Percentiles rank a stretch among this genome's conserved stretches.
These are phyloP conservation scores for Gamarada debralockiae DNA, from an alignment of 495 filamentous ascomycete genomes.

Conservation along the genomic window DNA sequence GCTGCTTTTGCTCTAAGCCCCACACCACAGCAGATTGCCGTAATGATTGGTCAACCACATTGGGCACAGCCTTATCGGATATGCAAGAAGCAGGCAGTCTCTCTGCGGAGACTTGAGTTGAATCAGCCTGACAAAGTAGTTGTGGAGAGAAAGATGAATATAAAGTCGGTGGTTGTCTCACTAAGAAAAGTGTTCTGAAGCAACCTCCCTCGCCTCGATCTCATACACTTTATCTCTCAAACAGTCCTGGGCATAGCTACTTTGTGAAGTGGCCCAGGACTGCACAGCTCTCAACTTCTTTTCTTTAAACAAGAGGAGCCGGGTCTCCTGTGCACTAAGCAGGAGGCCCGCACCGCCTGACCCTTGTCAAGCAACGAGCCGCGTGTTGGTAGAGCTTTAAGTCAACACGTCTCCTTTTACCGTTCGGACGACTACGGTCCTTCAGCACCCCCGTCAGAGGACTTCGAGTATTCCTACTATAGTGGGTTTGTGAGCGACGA, in stretches of 20 bases:
- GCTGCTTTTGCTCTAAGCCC: slow-evolving; percentile 11
- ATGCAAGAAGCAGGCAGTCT: slow-evolving; percentile 16
- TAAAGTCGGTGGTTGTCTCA: slow-evolving; percentile 13
- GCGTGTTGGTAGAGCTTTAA: slow-evolving; percentile 18
- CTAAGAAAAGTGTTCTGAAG: slow-evolving; percentile 13
- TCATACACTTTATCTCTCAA: slow-evolving; percentile 14
- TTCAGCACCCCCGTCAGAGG: slow-evolving; percentile 15
- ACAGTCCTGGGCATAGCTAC: slow-evolving; percentile 19
- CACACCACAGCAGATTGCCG: slow-evolving; percentile 12
- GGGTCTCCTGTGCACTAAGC: slow-evolving; percentile 17
- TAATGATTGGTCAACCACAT: slow-evolving; percentile 12
- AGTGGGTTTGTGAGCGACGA: slow-evolving; percentile 14
- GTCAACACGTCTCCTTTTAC: slow-evolving; percentile 15
- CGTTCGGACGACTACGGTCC: slow-evolving; percentile 15
- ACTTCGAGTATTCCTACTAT: slow-evolving; percentile 15
- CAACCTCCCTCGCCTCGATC: slow-evolving; percentile 14
- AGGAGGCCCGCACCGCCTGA: slow-evolving; percentile 17
- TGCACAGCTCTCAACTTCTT: slow-evolving; percentile 14
- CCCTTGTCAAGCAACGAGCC: slow-evolving; percentile 17
- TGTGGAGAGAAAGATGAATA: slow-evolving; percentile 15
- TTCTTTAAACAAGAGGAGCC: slow-evolving; percentile 13
- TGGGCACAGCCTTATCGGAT: slow-evolving; percentile 11
- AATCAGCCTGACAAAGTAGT: slow-evolving; percentile 11
- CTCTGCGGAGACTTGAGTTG: slow-evolving; percentile 12
- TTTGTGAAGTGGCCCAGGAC: slow-evolving; percentile 19